Conservation (phyloP, 164 flowering plant species). For the Kalanchoe fedtschenkoi region DNA sequence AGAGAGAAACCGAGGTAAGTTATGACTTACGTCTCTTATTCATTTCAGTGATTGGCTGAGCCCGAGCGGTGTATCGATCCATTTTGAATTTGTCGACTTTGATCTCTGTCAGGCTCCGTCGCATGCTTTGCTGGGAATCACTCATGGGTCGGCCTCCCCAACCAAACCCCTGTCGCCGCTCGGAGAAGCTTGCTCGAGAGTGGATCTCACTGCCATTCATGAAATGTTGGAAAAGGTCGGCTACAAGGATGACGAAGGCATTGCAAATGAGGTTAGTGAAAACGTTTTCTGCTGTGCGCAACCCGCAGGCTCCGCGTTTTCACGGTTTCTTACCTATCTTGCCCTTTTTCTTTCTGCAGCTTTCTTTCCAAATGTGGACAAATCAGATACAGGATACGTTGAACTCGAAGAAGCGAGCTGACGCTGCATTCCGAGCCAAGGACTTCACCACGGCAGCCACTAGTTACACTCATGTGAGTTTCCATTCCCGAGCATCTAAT, state of each 20-base stretch:
- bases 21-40: no score
- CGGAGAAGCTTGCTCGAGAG: constrained; percentile 79
- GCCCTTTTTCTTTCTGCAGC: constrained; percentile 18
- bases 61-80: background rate
- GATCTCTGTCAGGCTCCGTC: constrained; percentile 59
- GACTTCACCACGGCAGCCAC: constrained; percentile 37
- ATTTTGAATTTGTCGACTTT: background rate
- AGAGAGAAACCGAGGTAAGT: constrained; percentile 41
- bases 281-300: background rate
- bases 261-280: constrained; percentile 68
- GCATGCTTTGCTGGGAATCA: constrained; percentile 55
- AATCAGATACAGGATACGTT: constrained; percentile 47
- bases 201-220: constrained; percentile 87
- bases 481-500: no score
- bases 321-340: background rate
- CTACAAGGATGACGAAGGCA: constrained; percentile 83
- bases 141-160: constrained; percentile 33
- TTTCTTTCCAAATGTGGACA: constrained; percentile 57
- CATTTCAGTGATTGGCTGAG: background rate
- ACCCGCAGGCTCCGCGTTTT: background rate
- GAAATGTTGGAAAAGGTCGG: constrained; percentile 77
- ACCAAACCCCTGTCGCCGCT: constrained; percentile 47
- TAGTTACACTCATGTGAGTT: constrained; percentile 39
- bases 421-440: constrained; percentile 41
- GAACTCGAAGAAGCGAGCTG: constrained; percentile 44